Base-by-base conservation (phyloP, 75 land plant genomes). In the Chamaecyparis obtusa region DNA sequence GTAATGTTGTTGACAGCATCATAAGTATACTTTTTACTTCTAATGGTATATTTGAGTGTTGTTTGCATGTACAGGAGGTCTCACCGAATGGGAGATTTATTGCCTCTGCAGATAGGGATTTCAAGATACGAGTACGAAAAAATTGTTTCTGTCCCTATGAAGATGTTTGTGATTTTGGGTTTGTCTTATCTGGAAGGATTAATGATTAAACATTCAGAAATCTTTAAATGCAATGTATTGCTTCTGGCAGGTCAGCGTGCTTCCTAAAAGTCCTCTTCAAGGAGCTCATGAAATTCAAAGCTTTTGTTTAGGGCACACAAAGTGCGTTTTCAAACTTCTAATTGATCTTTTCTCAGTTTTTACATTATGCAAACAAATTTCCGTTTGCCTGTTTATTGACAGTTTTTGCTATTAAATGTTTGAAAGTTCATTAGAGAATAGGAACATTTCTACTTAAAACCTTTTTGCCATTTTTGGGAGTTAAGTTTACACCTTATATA, bases 81-180 rank as follows among this genome's bases (percentile, higher is more conserved):
- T 95, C 97, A 57, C 96, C 94, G 27, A 91, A 92, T 93, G 97
- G 93, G 46, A 82, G 80, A 84, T 96, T 92, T 81, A 91, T 98
- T 87, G 89, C 93, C 56, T 95, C 91, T 83, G 94, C 98, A 24
- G 98, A 98, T 85, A 91, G 99, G 27, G 98, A 98, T 90, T 96
- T 93, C 90, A 97, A 97, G 90, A 97, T 97, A 87, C 96, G 98
- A 71, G 98, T 97, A 91, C 88, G 74, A 16, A 46, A 32, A 11
- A 11, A 27, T 69, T 75, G 43, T 46, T 37, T 87, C 39, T 54
- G 21, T 87, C 30, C 51, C 30, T 49, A 32, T 39, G 24, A 51
- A 41, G 27, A 48, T 13, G 7, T 35, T 67, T 86, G 41, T 49
- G 35, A 55, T 43, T 51, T 85, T 55, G 85, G 7, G 5, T 71